phyloP scores from a whole-genome alignment of 2,329 filamentous ascomycete species.

The Thielaviopsis populi region DNA sequence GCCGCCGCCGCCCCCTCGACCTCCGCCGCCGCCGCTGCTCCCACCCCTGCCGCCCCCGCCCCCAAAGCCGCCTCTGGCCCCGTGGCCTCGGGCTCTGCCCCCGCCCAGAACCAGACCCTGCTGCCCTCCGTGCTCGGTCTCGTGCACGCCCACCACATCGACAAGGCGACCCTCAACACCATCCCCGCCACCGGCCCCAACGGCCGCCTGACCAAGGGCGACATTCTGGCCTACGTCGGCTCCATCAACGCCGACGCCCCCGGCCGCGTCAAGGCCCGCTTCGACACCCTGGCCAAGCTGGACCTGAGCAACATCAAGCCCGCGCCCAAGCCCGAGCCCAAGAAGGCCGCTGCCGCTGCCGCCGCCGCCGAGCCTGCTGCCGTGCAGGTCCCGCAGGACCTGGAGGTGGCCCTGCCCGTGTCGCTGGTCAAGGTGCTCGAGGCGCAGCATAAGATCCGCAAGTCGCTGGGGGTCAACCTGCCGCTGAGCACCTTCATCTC shows the following conservation, averaged over 20 bases:
- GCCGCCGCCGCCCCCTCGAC: constrained; percentile 21
- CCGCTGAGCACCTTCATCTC: constrained; percentile 77
- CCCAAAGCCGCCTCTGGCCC: constrained; percentile 24
- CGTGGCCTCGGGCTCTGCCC: constrained; percentile 24
- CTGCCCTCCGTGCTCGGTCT: constrained; percentile 74
- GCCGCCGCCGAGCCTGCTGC: constrained; percentile 27
- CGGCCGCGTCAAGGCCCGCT: constrained; percentile 50
- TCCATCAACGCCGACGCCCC: constrained; percentile 59
- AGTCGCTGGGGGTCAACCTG: constrained; percentile 62
- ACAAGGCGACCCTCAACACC: constrained; percentile 58
- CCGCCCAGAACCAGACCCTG: constrained; percentile 37
- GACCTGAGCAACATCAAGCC: constrained; percentile 94
- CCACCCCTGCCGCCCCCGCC: constrained; percentile 13
- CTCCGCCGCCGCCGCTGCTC: constrained; percentile 15
- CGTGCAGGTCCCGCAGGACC: constrained; percentile 28
- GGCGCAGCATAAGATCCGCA: constrained; percentile 65
- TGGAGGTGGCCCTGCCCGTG: constrained; percentile 56
- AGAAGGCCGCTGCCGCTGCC: constrained; percentile 27
- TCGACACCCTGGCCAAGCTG: constrained; percentile 64
- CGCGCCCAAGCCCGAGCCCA: constrained; percentile 35
- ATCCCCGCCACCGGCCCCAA: constrained; percentile 80
- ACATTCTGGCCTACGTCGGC: constrained; percentile 82
- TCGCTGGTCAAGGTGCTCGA: constrained; percentile 66
- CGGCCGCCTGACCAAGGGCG: constrained; percentile 83
- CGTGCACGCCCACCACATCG: constrained; percentile 62